Evolutionary conservation across 2,329 filamentous ascomycete genomes (phyloP).

Genomic region (Chaetoscypha palmicola): DNA sequence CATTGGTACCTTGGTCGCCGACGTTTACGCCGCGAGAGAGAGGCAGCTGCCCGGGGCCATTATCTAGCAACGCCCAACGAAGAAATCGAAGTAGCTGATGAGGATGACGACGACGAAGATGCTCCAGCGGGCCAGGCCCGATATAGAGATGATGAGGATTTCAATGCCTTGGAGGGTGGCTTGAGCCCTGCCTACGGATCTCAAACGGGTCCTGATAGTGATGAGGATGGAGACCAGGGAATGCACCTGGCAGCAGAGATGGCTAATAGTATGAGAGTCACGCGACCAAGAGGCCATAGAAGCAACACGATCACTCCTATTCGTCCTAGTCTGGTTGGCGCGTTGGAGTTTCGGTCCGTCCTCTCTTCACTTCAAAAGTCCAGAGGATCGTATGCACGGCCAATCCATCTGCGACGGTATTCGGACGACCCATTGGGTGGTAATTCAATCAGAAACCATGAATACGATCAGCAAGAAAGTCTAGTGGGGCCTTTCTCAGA

Average conservation of each 20-base stretch:
- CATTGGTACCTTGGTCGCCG: slow-evolving; percentile 74
- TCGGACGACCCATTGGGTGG: slow-evolving; percentile 47
- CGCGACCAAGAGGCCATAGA: slow-evolving; percentile 56
- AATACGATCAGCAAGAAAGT: slow-evolving; percentile 38
- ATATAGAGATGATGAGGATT: slow-evolving; percentile 26
- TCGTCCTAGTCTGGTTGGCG: slow-evolving; percentile 85
- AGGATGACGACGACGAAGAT: slow-evolving; percentile 53
- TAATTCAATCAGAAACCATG: slow-evolving; percentile 6
- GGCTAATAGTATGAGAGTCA: slow-evolving; percentile 86
- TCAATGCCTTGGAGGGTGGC: slow-evolving; percentile 26
- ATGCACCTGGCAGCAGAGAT: slow-evolving; percentile 72
- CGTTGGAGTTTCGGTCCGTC: slow-evolving; percentile 86
- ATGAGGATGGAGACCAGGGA: slow-evolving; percentile 49
- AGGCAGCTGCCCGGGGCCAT: slow-evolving; percentile 67
- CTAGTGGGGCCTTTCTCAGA: slow-evolving; percentile 34
- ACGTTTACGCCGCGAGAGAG: slow-evolving; percentile 53
- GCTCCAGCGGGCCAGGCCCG: slow-evolving; percentile 32
- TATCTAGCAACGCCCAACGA: slow-evolving; percentile 53
- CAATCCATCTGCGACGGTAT: slow-evolving; percentile 62
- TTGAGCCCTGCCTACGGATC: slow-evolving; percentile 37
- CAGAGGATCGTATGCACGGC: slow-evolving; percentile 64
- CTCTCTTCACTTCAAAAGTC: slow-evolving; percentile 80
- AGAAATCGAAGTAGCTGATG: slow-evolving; percentile 55
- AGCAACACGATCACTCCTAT: slow-evolving; percentile 78
- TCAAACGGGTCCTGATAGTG: slow-evolving; percentile 33